Evolutionary conservation across 148 eudicot genomes (phyloP), one percentile per base, ranked within the genome.

Genomic region (Pharnaceum exiguum): DNA sequence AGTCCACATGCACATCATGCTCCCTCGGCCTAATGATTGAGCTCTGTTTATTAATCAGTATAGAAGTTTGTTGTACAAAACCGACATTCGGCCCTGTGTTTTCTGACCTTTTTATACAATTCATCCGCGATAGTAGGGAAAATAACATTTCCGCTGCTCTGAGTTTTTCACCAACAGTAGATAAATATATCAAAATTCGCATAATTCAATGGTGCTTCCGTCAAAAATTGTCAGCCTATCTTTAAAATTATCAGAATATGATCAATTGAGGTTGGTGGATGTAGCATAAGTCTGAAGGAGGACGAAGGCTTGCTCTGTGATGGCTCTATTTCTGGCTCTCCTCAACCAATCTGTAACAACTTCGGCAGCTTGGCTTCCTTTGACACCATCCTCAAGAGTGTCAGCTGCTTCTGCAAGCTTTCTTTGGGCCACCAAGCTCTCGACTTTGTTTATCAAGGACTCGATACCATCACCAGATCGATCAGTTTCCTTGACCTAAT

Each of bases 401-500:
- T 88, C 83, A 10, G 91, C 96, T 37, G 96, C 99, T 80, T 93
- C 99, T 28, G 65, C 69, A 22, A 93, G 90, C 52, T 83, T 93
- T 31, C 99, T 96, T 52, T 89, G 77, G 13, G 95, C 89, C 53
- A 93, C 62, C 26, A 93, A 63, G 63, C 72, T 72, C 62, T 93
- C 95, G 0, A 85, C 95, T 75, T 72, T 76, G 30, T 79, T 88
- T 62, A 93, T 72, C 31, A 93, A 70, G 24, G 99, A 88, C 68
- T 93, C 96, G 24, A 88, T 72, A 28, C 99, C 99, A 51, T 88
- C 86, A 38, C 96, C 95, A 6, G 86, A 88, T 46, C 78, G 71
- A 77, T 81, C 89, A 29, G 69, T 71, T 76, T 85, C 95, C 71
- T 68, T 77, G 47, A 88, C 86, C 96, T 93, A 70, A 53, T n/a